These are phyloP conservation scores for Handroanthus guayacan DNA, from an alignment of 257 asterid species.

Conservation along the genomic window DNA sequence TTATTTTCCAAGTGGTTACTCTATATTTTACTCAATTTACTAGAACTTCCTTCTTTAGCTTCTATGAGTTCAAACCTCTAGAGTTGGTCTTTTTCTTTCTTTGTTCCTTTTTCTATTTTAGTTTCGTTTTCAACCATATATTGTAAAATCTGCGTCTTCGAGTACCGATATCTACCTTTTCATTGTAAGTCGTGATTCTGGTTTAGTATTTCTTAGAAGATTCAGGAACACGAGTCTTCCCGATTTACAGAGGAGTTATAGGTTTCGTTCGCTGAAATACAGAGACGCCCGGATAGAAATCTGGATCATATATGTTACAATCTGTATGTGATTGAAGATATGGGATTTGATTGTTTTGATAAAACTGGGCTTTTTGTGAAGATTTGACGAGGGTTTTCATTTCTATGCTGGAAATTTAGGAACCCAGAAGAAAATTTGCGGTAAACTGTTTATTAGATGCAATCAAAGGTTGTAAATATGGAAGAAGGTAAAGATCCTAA, in stretches of 20 bases:
- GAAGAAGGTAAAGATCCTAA: constrained; percentile 61
- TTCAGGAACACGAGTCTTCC: neutral
- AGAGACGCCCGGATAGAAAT: neutral
- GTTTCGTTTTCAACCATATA: neutral
- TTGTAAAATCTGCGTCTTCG: neutral
- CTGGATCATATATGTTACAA: constrained; percentile 1
- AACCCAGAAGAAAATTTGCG: neutral
- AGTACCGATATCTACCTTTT: neutral
- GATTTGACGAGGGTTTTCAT: constrained; percentile 30
- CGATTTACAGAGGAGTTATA: neutral
- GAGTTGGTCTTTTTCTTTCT: neutral
- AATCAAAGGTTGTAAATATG: constrained; percentile 43
- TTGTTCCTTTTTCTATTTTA: neutral
- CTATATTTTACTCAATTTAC: constrained; percentile 18
- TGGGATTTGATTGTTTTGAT: constrained; percentile 17
- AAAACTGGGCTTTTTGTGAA: neutral
- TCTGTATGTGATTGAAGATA: neutral
- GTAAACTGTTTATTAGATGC: constrained; percentile 12
- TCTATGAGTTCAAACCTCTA: neutral
- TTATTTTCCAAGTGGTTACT: constrained; percentile 27
- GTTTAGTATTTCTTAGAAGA: constrained; percentile 28
- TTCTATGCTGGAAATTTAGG: constrained; percentile 23
- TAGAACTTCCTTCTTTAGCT: constrained; percentile 21
- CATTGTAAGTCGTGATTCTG: neutral
- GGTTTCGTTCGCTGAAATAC: neutral